Evolutionary conservation across 768 basidiomycete genomes (phyloP), one percentile per base, ranked within the genome.

Genomic region (Boletus barrowsii): DNA sequence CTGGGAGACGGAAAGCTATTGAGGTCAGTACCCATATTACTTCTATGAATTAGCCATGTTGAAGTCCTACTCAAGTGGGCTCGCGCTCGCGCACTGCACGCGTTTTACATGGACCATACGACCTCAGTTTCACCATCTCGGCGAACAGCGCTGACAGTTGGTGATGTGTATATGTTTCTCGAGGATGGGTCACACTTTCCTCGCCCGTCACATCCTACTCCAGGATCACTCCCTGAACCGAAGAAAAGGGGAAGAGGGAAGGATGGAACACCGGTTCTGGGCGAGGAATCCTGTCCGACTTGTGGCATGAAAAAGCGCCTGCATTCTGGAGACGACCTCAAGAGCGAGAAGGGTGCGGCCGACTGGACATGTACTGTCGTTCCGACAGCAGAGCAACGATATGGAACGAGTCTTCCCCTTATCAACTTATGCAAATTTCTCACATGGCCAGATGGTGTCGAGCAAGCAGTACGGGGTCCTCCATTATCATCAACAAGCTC

Each of bases 1-100:
- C 69, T 43, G 79, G 79, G 32, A 74, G 76, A 40, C 71, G 76
- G 41, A 80, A 80, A 59, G 77, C 79, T 2, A 70, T 81, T 4
- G 79, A 80, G 69, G 79, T 79, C 30, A 36, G 75, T 61, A 39
- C 3, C 29, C 30, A n/a, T 24, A n/a, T 42, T 50, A 10, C 22
- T 32, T 11, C 42, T 18, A 35, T 40, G 13, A 41, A 15, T 17
- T 10, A 26, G 15, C 30, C 22, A 9, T 55, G 22, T 48, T 61
- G 37, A 63, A 47, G 20, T 10, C 5, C 24, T 30, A 10, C 10
- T 36, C 32, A 58, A 81, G 79, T 77, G 77, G 78, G 72, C 65
- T 15, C 73, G 79, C 6, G 76, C 79, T 32, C 71, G 71, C n/a
- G 70, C 72, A 18, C 57, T 80, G 14, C 70, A 68, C 22, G 62